phyloP scores from a whole-genome alignment of 176 grass and related monocot species.

The Ensete ventricosum region DNA sequence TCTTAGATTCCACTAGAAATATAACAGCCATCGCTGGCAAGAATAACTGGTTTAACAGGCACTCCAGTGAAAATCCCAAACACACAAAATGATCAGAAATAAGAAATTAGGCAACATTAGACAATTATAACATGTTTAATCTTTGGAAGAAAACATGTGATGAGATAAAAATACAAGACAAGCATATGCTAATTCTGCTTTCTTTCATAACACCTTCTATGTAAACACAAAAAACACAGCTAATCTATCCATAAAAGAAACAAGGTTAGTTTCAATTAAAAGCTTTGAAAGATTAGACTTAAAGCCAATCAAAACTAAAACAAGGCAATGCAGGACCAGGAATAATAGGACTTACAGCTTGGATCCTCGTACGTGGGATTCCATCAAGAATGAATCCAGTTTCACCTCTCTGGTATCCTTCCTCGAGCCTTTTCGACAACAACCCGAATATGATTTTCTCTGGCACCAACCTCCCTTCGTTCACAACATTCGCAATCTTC shows the following conservation, averaged over 20 bases:
- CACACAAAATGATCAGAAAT: neutral
- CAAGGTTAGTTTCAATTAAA: neutral
- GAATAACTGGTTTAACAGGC: neutral
- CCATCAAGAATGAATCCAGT: constrained; percentile 93
- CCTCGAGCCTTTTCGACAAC: constrained; percentile 81
- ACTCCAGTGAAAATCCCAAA: neutral
- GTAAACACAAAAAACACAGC: too few species aligned
- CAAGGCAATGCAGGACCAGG: neutral
- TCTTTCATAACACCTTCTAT: neutral
- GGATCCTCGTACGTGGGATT: constrained; percentile 58
- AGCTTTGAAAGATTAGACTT: neutral
- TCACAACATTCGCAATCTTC: constrained; percentile 82
- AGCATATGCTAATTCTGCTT: neutral
- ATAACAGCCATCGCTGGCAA: neutral
- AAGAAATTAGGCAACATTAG: neutral
- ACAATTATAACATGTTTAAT: too few species aligned
- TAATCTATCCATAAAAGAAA: neutral
- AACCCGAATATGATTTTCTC: constrained; percentile 95
- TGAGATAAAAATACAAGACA: neutral
- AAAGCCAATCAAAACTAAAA: neutral
- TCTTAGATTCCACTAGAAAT: neutral
- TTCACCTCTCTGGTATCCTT: constrained; percentile 71
- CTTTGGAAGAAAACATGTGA: neutral
- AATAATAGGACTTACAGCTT: constrained; percentile 55
- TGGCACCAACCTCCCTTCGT: constrained; percentile 68